A percentile compares a stretch with the other conserved stretches of the same genome.
Conservation (phyloP, 2,329 filamentous ascomycete species). For the Stemphylium beticola region DNA sequence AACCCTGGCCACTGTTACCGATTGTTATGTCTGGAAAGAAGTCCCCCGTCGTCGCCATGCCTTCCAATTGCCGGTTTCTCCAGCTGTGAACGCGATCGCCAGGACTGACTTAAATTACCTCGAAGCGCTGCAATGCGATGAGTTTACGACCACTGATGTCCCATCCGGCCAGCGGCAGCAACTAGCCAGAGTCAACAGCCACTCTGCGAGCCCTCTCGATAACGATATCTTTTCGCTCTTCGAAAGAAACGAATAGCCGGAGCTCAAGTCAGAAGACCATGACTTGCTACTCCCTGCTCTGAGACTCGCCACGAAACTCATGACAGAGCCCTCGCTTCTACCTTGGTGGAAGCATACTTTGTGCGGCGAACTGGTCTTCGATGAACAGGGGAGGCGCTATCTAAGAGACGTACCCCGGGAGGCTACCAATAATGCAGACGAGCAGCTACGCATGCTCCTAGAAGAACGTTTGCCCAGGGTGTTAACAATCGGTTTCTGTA, state of each 20-base stretch:
- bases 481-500: not conserved
- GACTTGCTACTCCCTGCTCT: not conserved
- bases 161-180: not conserved
- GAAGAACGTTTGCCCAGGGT: not conserved
- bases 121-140: not conserved
- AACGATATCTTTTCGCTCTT: constrained; percentile 7
- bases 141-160: not conserved
- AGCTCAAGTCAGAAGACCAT: not conserved
- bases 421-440: not conserved
- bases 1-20: not conserved
- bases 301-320: constrained; percentile 5
- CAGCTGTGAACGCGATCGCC: not conserved
- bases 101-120: not conserved
- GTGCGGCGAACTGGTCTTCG: not conserved
- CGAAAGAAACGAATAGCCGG: not conserved
- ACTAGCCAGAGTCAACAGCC: not conserved
- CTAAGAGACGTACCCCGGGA: not conserved
- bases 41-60: not conserved
- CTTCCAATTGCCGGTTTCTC: not conserved
- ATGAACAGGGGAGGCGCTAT: not conserved
- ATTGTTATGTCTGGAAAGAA: not conserved
- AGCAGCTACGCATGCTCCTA: not conserved
- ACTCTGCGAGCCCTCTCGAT: not conserved
- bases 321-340: constrained; percentile 2
- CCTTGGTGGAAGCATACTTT: constrained; percentile 8